Base-by-base conservation (phyloP, 73 alveolate genomes). In the Stentor coeruleus region DNA sequence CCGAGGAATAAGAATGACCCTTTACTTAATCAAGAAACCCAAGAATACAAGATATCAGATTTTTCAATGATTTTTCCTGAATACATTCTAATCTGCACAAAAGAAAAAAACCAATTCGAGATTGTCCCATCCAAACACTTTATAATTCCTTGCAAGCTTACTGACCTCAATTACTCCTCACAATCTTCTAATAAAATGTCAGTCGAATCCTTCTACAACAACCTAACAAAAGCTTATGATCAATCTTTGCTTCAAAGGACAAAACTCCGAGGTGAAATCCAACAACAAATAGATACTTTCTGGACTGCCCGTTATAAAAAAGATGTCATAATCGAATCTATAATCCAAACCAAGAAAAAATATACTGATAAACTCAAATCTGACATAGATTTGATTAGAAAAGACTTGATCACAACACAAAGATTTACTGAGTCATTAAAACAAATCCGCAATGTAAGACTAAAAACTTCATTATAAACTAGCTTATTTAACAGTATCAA, bases 11-110 rank as follows among this genome's bases (percentile, higher is more conserved):
- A 39, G 39, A 35, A 75, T 37, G 83, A 40, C 20, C 20, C 83
- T 15, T 75, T 75, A 1, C 26, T 20, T 35, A 39, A 75, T 2
- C 83, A 31, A 20, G 58, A 75, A 30, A 75, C 59, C 58, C 72
- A 75, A 33, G 72, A 37, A 39, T 75, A 20, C 3, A n/a, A 26
- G 0, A 75, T 75, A 15, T 15, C 77, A 31, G 83, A 75, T 38
- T 40, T 75, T n/a, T 20, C 77, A 1, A 75, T 2, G 0, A 38
- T 75, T 39, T 75, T 37, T 66, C 83, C 83, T 0, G 83, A 75
- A 35, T 75, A 75, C 3, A 33, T 75, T 37, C 38, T 75, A 35
- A 75, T 75, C 83, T 75, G 83, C 72, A 39, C 83, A 0, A 75
- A 75, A 33, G 83, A 75, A 75, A 75, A 40, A 3, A 20, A 15